Evolutionary conservation across 2,329 filamentous ascomycete genomes (phyloP), one percentile per base, ranked within the genome.

Genomic region (Epichloe typhina): DNA sequence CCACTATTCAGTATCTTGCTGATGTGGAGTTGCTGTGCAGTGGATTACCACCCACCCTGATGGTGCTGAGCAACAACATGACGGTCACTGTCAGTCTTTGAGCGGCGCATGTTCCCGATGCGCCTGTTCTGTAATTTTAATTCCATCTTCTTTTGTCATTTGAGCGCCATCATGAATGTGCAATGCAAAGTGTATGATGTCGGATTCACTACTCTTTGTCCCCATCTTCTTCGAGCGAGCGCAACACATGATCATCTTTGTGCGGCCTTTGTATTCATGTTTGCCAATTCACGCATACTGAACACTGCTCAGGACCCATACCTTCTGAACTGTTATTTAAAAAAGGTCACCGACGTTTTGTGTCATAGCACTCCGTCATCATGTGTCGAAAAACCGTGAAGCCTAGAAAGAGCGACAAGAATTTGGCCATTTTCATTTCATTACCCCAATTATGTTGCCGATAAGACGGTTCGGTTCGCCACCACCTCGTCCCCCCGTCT

Each of bases 31-130:
- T 93, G 2, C 67, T 95, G 52, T 91, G 85, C 64, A 79, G 84
- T 59, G 84, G 79, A 11, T 69, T 91, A 54, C 87, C 88, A 31
- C 88, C 88, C 1, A 80, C 82, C 44, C 64, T 94, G 59, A 70
- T 95, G 64, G 85, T 95, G 39, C 77, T 94, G 66, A 89, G 85
- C 66, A 94, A 94, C 66, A 88, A 83, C 60, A 89, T 94, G 84
- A 94, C 87, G 15, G 88, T 94, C 45, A 94, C 85, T 6, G 85
- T 86, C 60, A 86, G 82, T 63, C 66, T 88, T 54, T 87, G 38
- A 59, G 11, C n/a, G 4, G 23, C 23, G n/a, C 5, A 33, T 21
- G 31, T 33, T 31, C 6, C 13, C 31, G 31, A 31, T 31, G 31
- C 8, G 31, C 9, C 31, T 45, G 12, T 45, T 45, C 8, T 11